A percentile compares a stretch with the other conserved stretches of the same genome.
Evolutionary conservation across 805 yeast genomes (phyloP).

Genomic region (Saturnispora saitoi): DNA sequence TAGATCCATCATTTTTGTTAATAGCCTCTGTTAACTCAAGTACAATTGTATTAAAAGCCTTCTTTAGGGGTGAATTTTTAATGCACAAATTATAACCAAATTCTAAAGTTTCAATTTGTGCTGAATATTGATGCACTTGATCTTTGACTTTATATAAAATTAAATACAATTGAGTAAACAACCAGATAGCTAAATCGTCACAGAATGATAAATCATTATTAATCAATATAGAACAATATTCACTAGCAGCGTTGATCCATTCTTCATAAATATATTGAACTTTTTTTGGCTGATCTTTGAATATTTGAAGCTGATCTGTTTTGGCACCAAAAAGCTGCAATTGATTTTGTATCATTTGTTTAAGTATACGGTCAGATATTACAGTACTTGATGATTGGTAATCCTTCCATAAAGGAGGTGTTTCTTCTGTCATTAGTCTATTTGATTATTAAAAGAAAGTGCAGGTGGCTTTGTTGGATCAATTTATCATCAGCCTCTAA

Average conservation of each 20-base stretch:
- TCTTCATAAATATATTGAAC: background rate
- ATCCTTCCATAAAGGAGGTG: background rate
- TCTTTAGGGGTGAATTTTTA: background rate
- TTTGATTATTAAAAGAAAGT: background rate
- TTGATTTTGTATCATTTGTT: background rate
- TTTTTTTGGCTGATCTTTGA: background rate
- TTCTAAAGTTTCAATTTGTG: background rate
- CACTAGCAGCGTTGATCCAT: background rate
- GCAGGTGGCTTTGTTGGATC: background rate
- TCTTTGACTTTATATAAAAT: background rate
- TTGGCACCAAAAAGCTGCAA: background rate
- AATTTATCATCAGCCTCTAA: background rate
- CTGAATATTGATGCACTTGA: background rate
- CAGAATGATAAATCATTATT: slow-evolving; percentile 3
- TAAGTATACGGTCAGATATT: background rate
- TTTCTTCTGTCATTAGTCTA: background rate
- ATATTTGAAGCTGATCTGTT: background rate
- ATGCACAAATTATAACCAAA: background rate
- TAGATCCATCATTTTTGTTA: background rate
- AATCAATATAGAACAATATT: background rate
- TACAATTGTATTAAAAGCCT: background rate
- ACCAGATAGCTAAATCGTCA: slow-evolving; percentile 6
- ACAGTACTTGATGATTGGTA: background rate
- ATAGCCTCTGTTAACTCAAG: background rate
- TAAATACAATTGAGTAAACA: background rate